Evolutionary conservation across 2,329 filamentous ascomycete genomes (phyloP), one percentile per base, ranked within the genome.

Genomic region (Apiospora malaysiana): DNA sequence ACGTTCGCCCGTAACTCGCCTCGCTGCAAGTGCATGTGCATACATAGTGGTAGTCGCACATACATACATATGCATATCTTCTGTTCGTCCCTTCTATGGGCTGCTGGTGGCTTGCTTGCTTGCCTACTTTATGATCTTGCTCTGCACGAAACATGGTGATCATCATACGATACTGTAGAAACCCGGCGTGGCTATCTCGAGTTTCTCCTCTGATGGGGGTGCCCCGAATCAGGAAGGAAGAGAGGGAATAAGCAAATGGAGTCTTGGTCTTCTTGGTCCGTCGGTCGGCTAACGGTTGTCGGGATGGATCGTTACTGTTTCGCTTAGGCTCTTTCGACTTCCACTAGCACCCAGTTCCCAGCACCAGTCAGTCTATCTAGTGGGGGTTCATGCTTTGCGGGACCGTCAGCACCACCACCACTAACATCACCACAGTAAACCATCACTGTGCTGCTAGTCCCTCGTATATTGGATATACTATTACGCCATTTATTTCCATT

Each of bases 401-500:
- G 47, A 10, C 46, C 46, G 5, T 25, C 49, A 27, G 9, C 27
- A 32, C 25, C 51, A 59, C 3, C 42, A n/a, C 46, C 46, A 7
- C 23, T 25, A 56, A 14, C 32, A 21, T 6, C 51, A 59, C 5
- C 27, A 59, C 56, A 63, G 56, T 63, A 32, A 63, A 63, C 6
- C 18, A n/a, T 32, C 40, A 63, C 56, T 63, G 56, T 63, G 56
- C 56, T 63, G 6, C 47, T 49, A 49, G 47, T 27, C 9, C 27
- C 37, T 59, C 51, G 27, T 37, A 59, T 59, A 59, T 37, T 37
- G 51, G 27, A 21, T 59, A 59, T 59, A 63, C 56, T 63, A 63
- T 63, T 63, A 63, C 56, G 56, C 56, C 56, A 63, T 63, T 63
- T 23, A 40, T 63, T 63, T 63, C 21, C 56, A 14, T 23, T 32